Conservation (phyloP, 768 basidiomycete species). For the Leccinellum albellum region DNA sequence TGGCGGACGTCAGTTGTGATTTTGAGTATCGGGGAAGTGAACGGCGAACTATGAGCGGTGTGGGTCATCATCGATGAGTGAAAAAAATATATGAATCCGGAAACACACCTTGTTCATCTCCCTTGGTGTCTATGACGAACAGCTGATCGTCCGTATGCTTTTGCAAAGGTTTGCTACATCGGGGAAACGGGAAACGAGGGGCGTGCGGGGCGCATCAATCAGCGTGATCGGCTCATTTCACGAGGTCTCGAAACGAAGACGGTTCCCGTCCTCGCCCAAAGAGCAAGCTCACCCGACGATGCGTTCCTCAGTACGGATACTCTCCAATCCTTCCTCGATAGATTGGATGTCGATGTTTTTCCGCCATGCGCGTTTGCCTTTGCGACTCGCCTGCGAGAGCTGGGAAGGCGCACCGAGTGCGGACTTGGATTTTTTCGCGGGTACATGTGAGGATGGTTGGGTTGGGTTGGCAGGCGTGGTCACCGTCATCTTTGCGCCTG, state of each 20-base stretch:
- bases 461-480: background rate
- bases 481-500: conserved; percentile 5
- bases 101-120: conserved; percentile 63
- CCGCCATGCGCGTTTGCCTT: conserved; percentile 91
- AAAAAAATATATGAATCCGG: background rate
- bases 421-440: conserved; percentile 15
- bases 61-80: background rate
- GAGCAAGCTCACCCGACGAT: conserved; percentile 58
- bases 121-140: conserved; percentile 76
- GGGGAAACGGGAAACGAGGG: background rate
- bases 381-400: conserved; percentile 65
- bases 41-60: conserved; percentile 49
- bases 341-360: conserved; percentile 87
- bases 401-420: conserved; percentile 28
- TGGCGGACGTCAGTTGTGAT: conserved; percentile 58
- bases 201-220: background rate
- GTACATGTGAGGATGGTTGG: background rate
- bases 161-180: conserved; percentile 36
- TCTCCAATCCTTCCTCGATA: conserved; percentile 74
- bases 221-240: background rate
- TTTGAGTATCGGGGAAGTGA: conserved; percentile 52
- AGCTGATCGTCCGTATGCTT: conserved; percentile 69
- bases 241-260: background rate
- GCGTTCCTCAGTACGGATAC: conserved; percentile 75
- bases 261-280: background rate